Conservation (phyloP, 176 grass and related monocot species). For the Saccharum officinarum region DNA sequence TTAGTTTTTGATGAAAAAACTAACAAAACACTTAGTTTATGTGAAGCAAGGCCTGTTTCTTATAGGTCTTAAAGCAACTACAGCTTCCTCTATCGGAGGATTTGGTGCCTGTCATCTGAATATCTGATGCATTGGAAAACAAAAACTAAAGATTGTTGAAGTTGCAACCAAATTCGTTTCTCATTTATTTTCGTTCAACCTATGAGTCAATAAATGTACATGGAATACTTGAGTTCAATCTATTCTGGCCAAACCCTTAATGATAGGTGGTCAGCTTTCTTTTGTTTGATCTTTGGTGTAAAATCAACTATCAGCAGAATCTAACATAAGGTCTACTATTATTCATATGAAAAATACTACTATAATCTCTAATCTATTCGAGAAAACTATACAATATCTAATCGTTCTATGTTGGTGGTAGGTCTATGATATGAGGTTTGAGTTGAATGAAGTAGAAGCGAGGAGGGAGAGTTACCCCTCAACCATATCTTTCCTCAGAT, state of each 20-base stretch:
- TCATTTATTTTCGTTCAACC: not conserved
- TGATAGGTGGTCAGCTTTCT: not conserved
- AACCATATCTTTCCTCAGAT: constrained; percentile 95
- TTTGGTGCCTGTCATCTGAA: not conserved
- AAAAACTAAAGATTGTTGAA: not conserved
- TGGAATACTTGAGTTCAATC: not conserved
- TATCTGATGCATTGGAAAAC: not conserved
- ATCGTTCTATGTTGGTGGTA: constrained; percentile 37
- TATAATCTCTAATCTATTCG: constrained; percentile 10
- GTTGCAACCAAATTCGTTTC: not conserved
- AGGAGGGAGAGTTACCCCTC: constrained; percentile 96
- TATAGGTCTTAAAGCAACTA: not conserved
- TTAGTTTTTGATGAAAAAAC: too few relatives aligned
- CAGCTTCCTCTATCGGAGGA: not conserved
- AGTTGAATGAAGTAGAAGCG: constrained; percentile 98
- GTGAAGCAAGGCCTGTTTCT: not conserved
- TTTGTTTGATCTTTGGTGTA: not conserved
- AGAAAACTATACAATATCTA: constrained; percentile 3
- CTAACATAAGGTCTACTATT: not conserved
- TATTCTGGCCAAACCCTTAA: not conserved
- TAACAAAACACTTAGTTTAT: not conserved
- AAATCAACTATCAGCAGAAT: not conserved
- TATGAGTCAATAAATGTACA: not conserved
- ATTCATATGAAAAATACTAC: constrained; percentile 3
- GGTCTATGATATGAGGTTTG: constrained; percentile 97